These are phyloP conservation scores for Thielaviopsis punctulata DNA, from an alignment of 2,329 filamentous ascomycete genomes.

Conservation along the genomic window DNA sequence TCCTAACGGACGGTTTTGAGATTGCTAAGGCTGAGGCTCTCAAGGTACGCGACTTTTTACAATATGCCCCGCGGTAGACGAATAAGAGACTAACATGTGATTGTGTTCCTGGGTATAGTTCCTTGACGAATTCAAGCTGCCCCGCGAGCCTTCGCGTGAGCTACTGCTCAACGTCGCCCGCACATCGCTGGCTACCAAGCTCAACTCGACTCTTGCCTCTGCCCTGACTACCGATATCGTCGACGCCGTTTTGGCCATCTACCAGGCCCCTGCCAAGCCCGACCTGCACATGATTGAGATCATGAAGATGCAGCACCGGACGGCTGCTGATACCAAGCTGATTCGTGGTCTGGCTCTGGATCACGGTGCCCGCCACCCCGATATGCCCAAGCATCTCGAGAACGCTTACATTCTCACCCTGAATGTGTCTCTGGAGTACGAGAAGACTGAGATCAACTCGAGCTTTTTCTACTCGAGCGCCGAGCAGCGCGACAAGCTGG, in stretches of 20 bases:
- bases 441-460: slow-evolving; percentile 98
- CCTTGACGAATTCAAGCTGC: slow-evolving; percentile 82
- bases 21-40: slow-evolving; percentile 86
- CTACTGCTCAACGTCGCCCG: slow-evolving; percentile 82
- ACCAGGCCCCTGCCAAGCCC: slow-evolving; percentile 75
- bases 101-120: slow-evolving; percentile 38
- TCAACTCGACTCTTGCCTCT: slow-evolving; percentile 75
- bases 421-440: slow-evolving; percentile 94
- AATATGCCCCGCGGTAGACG: not conserved
- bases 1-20: slow-evolving; percentile 95
- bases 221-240: slow-evolving; percentile 91
- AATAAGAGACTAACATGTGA: slow-evolving; percentile 9
- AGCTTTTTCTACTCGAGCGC: slow-evolving; percentile 97
- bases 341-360: slow-evolving; percentile 87
- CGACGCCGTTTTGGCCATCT: slow-evolving; percentile 88
- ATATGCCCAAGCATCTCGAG: slow-evolving; percentile 93
- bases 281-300: slow-evolving; percentile 99
- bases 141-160: slow-evolving; percentile 78
- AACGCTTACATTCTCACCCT: slow-evolving; percentile 90
- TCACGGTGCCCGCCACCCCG: slow-evolving; percentile 88
- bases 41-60: slow-evolving; percentile 40
- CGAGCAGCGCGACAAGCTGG: slow-evolving; percentile 91
- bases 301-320: slow-evolving; percentile 99
- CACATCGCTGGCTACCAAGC: slow-evolving; percentile 88
- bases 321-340: slow-evolving; percentile 86